These are phyloP conservation scores for Trichoderma sp. DNA, from an alignment of 2,329 filamentous ascomycete genomes.

Conservation along the genomic window DNA sequence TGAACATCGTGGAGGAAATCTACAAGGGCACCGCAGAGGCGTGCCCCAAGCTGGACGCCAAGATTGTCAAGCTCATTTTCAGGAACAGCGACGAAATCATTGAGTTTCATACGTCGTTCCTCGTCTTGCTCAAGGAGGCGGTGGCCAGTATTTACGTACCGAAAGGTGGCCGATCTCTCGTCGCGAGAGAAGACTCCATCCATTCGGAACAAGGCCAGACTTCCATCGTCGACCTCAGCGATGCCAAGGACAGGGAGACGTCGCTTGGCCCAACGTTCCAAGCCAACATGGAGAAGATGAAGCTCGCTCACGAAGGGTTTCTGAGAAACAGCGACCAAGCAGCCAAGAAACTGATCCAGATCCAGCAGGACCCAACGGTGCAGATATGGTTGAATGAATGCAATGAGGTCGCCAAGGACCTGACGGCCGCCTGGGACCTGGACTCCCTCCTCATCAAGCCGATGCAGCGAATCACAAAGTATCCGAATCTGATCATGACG, in stretches of 20 bases:
- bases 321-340: conserved; percentile 65
- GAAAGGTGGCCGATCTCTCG: conserved; percentile 49
- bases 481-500: conserved; percentile 81
- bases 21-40: conserved; percentile 91
- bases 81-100: conserved; percentile 91
- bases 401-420: conserved; percentile 85
- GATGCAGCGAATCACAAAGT: conserved; percentile 91
- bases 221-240: conserved; percentile 48
- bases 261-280: conserved; percentile 57
- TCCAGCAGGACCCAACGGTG: conserved; percentile 64
- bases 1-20: conserved; percentile 97
- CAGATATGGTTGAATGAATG: conserved; percentile 92
- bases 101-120: conserved; percentile 78
- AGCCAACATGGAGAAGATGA: conserved; percentile 62
- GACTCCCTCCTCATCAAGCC: conserved; percentile 97
- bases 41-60: conserved; percentile 74
- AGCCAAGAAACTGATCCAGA: conserved; percentile 62
- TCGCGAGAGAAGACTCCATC: conserved; percentile 48
- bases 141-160: conserved; percentile 78
- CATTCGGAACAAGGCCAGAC: conserved; percentile 47
- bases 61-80: conserved; percentile 88
- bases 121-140: conserved; percentile 77
- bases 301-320: conserved; percentile 62
- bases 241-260: conserved; percentile 56
- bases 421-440: conserved; percentile 92